Base-by-base conservation (phyloP, 163 green algal species). In the Scenedesmus sp. region DNA sequence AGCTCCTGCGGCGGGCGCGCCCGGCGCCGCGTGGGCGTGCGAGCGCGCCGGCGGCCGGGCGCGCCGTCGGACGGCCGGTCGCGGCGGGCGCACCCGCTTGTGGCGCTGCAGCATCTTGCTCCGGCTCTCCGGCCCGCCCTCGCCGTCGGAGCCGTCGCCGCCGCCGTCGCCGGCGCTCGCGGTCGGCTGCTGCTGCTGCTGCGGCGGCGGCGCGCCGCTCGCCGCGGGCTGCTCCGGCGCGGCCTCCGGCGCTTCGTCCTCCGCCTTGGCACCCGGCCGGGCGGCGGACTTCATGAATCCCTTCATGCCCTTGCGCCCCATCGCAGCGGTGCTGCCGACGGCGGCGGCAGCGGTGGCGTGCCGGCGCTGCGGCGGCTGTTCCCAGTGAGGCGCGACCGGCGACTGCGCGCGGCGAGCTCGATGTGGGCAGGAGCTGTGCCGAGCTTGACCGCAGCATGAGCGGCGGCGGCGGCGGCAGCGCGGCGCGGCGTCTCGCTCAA, bases 31-130 rank as follows among this genome's bases (percentile, higher is more conserved):
- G n/a, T n/a, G n/a, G n/a, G n/a, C n/a, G n/a, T n/a, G n/a, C n/a
- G n/a, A n/a, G n/a, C n/a, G n/a, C n/a, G n/a, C n/a, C n/a, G n/a
- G n/a, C n/a, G n/a, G n/a, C n/a, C n/a, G n/a, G n/a, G n/a, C n/a
- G n/a, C n/a, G n/a, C n/a, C n/a, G 31, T 45, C 17, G 31, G 24
- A 42, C 54, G 29, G 54, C 54, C 31, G 54, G 31, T 33, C 58
- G 24, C 14, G 15, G n/a, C 31, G 24, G 2, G 4, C 83, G 53
- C 48, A 93, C 90, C 83, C 79, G 75, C 69, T 95, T 95, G 74
- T 96, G 92, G 5, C 92, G 87, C 82, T 96, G 89, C 44, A 92
- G 48, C 78, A 96, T 78, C 54, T 96, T 80, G 20, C 89, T 85
- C 0, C 86, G 80, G 4, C 86, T 90, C 83, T 95, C 90, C 24